phyloP scores from a whole-genome alignment of 495 filamentous ascomycete genomes.

The Penicillium flavigenum region DNA sequence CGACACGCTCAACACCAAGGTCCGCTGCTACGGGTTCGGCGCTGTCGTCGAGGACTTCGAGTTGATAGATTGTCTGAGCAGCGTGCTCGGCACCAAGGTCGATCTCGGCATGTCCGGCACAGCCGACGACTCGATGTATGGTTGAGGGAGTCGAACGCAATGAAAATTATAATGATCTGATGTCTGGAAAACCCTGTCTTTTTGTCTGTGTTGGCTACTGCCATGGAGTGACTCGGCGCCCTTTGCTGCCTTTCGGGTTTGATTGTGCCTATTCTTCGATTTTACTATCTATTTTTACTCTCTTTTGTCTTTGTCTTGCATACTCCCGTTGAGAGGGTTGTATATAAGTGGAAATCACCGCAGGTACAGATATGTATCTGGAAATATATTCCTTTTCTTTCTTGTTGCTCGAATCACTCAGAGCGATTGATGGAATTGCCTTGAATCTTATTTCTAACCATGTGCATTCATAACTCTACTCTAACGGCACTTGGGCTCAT shows the following conservation, averaged over 20 bases:
- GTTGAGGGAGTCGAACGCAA: conserved; percentile 22
- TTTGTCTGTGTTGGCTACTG: background rate
- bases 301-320: background rate
- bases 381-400: background rate
- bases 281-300: background rate
- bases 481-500: background rate
- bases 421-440: background rate
- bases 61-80: conserved; percentile 78
- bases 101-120: conserved; percentile 40
- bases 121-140: conserved; percentile 42
- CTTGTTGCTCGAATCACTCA: background rate
- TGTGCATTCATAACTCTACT: background rate
- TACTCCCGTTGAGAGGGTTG: background rate
- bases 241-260: background rate
- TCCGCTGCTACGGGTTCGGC: conserved; percentile 91
- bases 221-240: conserved; percentile 6
- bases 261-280: background rate
- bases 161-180: conserved; percentile 15
- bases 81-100: conserved; percentile 64
- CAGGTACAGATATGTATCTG: background rate
- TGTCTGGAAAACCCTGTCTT: conserved; percentile 1
- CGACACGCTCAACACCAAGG: conserved; percentile 71
- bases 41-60: conserved; percentile 77
- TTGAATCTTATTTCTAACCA: background rate
- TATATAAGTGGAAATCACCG: conserved; percentile 3